phyloP scores from a whole-genome alignment of 768 basidiomycete species.

The Tephrocybe sp. region DNA sequence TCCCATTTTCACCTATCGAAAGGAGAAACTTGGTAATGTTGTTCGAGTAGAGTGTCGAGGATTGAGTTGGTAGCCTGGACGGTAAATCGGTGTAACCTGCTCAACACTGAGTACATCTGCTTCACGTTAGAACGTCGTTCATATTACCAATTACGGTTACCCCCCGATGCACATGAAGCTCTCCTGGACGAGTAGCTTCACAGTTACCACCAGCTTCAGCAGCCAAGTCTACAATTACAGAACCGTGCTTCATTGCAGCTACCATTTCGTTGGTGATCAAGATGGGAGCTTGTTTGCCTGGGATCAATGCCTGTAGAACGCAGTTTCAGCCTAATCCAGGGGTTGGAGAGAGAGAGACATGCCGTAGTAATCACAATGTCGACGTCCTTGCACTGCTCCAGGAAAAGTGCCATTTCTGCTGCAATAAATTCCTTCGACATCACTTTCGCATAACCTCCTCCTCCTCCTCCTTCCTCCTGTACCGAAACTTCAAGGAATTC shows the following conservation, averaged over 20 bases:
- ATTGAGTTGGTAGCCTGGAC: constrained; percentile 86
- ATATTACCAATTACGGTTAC: constrained; percentile 76
- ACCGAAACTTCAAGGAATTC: constrained; percentile 84
- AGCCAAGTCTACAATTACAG: constrained; percentile 83
- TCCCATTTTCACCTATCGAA: constrained; percentile 65
- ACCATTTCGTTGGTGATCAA: constrained; percentile 85
- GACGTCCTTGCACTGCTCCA: constrained; percentile 85
- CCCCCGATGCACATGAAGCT: constrained; percentile 64
- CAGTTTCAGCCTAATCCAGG: background rate
- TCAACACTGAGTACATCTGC: constrained; percentile 1
- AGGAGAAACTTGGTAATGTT: constrained; percentile 88
- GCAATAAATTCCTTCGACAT: constrained; percentile 90
- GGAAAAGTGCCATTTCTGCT: constrained; percentile 85
- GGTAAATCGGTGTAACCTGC: constrained; percentile 82
- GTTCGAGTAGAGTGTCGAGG: constrained; percentile 87
- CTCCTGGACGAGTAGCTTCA: constrained; percentile 75
- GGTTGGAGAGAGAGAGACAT: constrained; percentile 14
- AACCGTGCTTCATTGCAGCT: constrained; percentile 89
- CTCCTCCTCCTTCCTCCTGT: constrained; percentile 78
- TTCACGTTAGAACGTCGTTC: background rate
- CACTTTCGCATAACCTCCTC: constrained; percentile 84
- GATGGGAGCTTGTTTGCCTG: constrained; percentile 84
- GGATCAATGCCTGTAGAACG: constrained; percentile 65
- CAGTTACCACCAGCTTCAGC: constrained; percentile 92
- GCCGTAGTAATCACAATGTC: constrained; percentile 88